Conservation (phyloP, 371 early-diverging fungal genomes). For the Circinella umbellata region DNA sequence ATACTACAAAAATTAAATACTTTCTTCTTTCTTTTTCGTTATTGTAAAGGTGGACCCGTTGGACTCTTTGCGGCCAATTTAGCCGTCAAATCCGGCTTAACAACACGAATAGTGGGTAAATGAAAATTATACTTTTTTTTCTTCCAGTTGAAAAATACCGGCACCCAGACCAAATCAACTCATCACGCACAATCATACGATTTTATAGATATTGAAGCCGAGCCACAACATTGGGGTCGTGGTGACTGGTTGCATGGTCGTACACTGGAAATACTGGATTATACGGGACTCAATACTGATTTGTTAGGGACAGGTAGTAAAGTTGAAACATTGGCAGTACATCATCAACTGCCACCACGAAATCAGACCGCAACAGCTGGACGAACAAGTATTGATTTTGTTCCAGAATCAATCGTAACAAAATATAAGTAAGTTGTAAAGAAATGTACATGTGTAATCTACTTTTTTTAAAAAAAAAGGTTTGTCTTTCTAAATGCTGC, state of each 20-base stretch:
- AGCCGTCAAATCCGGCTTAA: constrained; percentile 34
- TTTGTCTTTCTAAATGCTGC: neutral
- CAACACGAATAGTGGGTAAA: constrained; percentile 40
- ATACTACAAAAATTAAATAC: neutral
- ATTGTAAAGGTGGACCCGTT: constrained; percentile 38
- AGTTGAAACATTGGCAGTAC: constrained; percentile 32
- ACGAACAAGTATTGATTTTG: constrained; percentile 42
- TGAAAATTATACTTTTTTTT: neutral
- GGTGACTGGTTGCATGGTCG: constrained; percentile 53
- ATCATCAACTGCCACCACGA: constrained; percentile 6
- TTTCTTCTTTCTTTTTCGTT: neutral
- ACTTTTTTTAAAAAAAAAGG: too few relatives aligned
- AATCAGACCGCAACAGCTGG: constrained; percentile 1
- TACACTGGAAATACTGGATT: constrained; percentile 41
- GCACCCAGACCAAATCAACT: neutral
- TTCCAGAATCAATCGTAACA: constrained; percentile 41
- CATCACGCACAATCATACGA: neutral
- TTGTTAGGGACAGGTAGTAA: constrained; percentile 39
- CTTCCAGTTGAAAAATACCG: neutral
- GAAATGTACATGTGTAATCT: too few relatives aligned
- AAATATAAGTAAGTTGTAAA: constrained; percentile 39
- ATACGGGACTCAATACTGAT: constrained; percentile 30
- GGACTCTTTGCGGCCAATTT: constrained; percentile 42
- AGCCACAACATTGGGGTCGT: constrained; percentile 55
- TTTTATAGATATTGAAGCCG: constrained; percentile 37